Base-by-base conservation (phyloP, 176 grass and related monocot genomes). In the Guadua angustifolia region DNA sequence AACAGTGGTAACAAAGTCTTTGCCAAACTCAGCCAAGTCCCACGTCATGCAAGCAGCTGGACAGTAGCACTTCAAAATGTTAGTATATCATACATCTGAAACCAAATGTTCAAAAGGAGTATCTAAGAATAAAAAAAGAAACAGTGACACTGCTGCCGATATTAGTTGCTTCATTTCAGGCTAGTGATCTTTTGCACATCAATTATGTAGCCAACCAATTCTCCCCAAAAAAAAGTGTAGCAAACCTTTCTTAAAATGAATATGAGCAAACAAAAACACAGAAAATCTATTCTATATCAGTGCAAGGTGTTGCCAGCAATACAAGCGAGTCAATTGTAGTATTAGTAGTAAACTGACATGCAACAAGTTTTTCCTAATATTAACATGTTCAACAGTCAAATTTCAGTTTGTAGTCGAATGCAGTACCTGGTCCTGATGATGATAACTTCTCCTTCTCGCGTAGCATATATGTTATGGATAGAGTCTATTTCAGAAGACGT, bases 381-480 rank as follows among this genome's bases (percentile, higher is more conserved):
- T 45, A 1, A 45, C 71, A 50, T 75, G 43, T 22, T 79, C 4
- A 44, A 46, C 21, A 55, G 36, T 21, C 12, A 67, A 78, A 29
- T 69, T 62, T 53, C 72, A 46, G 9, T 68, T 39, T 76, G 3
- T 35, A 2, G 39, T 52, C 7, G 3, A 74, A 64, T 50, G 5
- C 66, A 66, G 72, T 94, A 90, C 95, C 95, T 89, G 95, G 92
- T 70, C 90, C 95, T 88, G 82, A 79, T 62, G 95, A 93, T 9
- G 88, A 93, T 15, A 97, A 88, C 49, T 91, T 81, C 61, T 92
- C 80, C 60, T 87, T 83, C 71, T 97, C 95, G 1, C 95, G 29
- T 50, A 97, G 84, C 45, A 97, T 93, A 79, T 86, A 90, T 79
- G 95, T 91, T 79, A n/a, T n/a, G n/a, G n/a, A n/a, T n/a, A n/a